Conservation (phyloP, 2,329 filamentous ascomycete species). For the Aspergillus brunneoviolaceus region DNA sequence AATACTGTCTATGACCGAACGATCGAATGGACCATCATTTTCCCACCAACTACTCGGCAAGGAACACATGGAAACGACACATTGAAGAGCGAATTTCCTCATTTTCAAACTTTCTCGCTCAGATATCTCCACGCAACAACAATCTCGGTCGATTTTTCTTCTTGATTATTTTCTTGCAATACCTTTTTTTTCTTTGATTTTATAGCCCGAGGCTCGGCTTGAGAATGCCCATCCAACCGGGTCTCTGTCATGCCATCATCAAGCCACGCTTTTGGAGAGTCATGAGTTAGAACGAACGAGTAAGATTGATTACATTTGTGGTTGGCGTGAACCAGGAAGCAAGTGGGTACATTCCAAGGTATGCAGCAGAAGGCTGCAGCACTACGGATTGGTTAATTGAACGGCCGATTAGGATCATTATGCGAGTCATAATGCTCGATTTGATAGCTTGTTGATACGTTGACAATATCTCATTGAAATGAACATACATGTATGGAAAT, state of each 20-base stretch:
- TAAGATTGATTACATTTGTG: slow-evolving; percentile 7
- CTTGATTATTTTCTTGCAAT: neutral
- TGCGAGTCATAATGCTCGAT: neutral
- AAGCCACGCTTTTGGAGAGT: neutral
- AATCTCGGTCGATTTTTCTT: neutral
- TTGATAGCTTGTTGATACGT: neutral
- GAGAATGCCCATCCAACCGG: neutral
- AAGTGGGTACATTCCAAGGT: slow-evolving; percentile 7
- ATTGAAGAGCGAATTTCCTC: neutral
- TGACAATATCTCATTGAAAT: neutral
- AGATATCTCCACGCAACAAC: neutral
- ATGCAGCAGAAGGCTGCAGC: neutral
- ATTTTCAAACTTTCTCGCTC: neutral
- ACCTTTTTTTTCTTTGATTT: neutral
- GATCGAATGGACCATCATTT: neutral
- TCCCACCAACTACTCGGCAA: neutral
- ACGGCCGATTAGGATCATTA: slow-evolving; percentile 1
- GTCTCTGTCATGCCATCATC: neutral
- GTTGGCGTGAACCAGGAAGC: slow-evolving; percentile 4
- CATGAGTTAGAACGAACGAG: slow-evolving; percentile 3
- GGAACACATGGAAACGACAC: neutral
- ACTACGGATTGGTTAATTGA: neutral
- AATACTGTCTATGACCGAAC: neutral
- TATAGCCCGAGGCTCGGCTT: neutral
- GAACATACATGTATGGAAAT: neutral